Percentiles rank a stretch among this genome's conserved stretches.
Conservation (phyloP, 2,329 filamentous ascomycete genomes). For the Venturia pyrina region DNA sequence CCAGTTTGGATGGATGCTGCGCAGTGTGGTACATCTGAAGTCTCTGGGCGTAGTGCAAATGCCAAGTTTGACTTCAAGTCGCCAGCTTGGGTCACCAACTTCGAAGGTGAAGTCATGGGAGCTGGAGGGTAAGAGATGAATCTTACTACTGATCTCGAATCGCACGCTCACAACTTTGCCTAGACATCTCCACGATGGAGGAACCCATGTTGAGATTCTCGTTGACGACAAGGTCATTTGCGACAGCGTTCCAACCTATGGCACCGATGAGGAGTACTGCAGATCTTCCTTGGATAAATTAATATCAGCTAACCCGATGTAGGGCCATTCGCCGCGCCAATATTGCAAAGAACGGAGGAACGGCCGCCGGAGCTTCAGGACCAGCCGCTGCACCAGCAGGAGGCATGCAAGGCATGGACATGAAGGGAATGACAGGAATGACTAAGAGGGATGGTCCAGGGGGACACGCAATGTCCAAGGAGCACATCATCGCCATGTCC, state of each 20-base stretch:
- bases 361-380: neutral
- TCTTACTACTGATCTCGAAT: neutral
- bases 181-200: conserved; percentile 12
- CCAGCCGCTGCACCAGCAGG: neutral
- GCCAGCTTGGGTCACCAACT: conserved; percentile 7
- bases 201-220: conserved; percentile 1
- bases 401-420: neutral
- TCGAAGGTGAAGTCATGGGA: conserved; percentile 10
- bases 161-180: neutral
- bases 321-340: neutral
- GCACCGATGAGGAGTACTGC: neutral
- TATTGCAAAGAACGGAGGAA: neutral
- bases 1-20: conserved; percentile 12
- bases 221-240: conserved; percentile 9
- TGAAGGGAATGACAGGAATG: neutral
- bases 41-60: neutral
- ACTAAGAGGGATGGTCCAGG: neutral
- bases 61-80: conserved; percentile 8
- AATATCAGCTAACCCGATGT: too few relatives aligned
- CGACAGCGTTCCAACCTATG: conserved; percentile 1
- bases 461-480: neutral
- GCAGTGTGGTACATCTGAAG: conserved; percentile 9
- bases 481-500: conserved; percentile 11
- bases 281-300: too few relatives aligned
- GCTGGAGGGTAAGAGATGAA: neutral